phyloP scores from a whole-genome alignment of 192 early-diverging fungal genomes.

The Coemansia reversa region DNA sequence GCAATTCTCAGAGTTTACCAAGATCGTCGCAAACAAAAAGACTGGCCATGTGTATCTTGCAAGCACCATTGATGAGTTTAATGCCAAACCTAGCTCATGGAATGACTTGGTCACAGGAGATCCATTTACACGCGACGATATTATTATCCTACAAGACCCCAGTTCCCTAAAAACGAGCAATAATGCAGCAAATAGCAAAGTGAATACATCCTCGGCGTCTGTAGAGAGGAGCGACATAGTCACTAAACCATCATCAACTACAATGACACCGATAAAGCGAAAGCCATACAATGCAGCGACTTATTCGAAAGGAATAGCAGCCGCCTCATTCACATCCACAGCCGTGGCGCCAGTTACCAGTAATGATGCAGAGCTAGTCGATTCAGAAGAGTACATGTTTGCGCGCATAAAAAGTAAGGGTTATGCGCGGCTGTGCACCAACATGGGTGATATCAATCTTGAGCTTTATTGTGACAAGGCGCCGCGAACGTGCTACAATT shows the following conservation, averaged over 20 bases:
- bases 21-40: conserved; percentile 82
- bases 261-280: conserved; percentile 30
- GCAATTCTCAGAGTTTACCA: conserved; percentile 77
- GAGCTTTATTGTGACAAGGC: conserved; percentile 55
- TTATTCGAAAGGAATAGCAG: conserved; percentile 74
- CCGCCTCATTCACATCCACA: conserved; percentile 87
- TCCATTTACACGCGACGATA: conserved; percentile 81
- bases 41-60: conserved; percentile 88
- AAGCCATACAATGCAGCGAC: conserved; percentile 76
- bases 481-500: conserved; percentile 90
- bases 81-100: conserved; percentile 83
- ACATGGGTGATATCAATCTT: conserved; percentile 51
- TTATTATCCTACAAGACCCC: conserved; percentile 82
- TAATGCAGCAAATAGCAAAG: conserved; percentile 11
- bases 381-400: conserved; percentile 90
- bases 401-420: conserved; percentile 78
- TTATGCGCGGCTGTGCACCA: conserved; percentile 76
- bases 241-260: not conserved
- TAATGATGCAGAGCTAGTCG: conserved; percentile 67
- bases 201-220: conserved; percentile 11
- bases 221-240: not conserved
- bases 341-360: conserved; percentile 68
- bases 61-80: conserved; percentile 83
- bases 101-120: conserved; percentile 83
- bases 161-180: conserved; percentile 25